Evolutionary conservation across 2,329 filamentous ascomycete genomes (phyloP), one percentile per base, ranked within the genome.

Genomic region (Colletotrichum abscissum): DNA sequence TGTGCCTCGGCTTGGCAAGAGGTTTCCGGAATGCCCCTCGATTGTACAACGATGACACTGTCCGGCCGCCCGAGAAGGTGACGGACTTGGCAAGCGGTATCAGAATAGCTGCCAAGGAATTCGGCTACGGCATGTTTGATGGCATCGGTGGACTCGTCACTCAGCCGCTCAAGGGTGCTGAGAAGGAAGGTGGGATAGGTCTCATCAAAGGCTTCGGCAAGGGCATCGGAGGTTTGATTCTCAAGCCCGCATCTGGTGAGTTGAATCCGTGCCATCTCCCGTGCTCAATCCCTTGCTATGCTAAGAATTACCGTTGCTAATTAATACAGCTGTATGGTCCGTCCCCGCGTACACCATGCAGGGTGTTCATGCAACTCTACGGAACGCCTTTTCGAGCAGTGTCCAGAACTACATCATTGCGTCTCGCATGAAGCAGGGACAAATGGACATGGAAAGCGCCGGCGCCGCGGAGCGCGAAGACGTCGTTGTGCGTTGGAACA

Each of bases 21-120:
- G 95, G 95, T 0, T 97, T 98, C 80, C 93, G 96, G 79, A 98
- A 98, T 77, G 92, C 94, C 6, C 95, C 95, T 0, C 92, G 90
- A 76, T 85, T 98, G 1, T 98, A 98, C 79, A 93, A 95, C 55
- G 95, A 97, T 78, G 91, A 94, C 1, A 95, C 92, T 1, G 91
- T 98, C 1, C 89, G 94, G 9, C 92, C 93, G n/a, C 85, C 89
- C 1, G 93, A 95, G 71, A 94, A 94, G 77, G 93, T 98, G 5
- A 95, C 93, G 0, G 93, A 92, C 64, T 85, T 97, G 63, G 88
- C 90, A 65, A 94, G 92, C 75, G 95, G 95, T 0, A 82, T 98
- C 30, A 92, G 88, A 74, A 92, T 95, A 57, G 95, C 95, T 4
- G 90, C 93, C 2, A 95, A 93, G 80, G 93, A 94, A 79, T 92